A percentile compares a stretch with the other conserved stretches of the same genome.
These are phyloP conservation scores for Emericellopsis cladophorae DNA, from an alignment of 2,329 filamentous ascomycete genomes.

Conservation along the genomic window DNA sequence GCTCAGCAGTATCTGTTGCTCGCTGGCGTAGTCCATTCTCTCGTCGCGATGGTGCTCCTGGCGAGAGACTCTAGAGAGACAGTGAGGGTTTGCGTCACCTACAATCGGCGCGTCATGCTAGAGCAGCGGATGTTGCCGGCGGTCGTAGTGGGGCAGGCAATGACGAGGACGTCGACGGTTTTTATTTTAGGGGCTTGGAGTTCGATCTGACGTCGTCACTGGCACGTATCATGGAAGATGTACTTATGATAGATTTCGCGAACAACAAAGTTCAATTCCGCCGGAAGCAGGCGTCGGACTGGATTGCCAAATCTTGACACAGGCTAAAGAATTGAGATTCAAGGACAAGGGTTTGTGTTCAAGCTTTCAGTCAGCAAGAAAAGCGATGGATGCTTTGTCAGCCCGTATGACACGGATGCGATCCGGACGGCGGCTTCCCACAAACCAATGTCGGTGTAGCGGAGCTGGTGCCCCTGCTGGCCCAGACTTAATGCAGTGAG, in stretches of 20 bases:
- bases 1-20: conserved; percentile 35
- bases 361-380: background rate
- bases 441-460: too few species aligned
- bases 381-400: background rate
- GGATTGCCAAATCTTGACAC: too few species aligned
- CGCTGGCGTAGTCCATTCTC: conserved; percentile 16
- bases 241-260: too few species aligned
- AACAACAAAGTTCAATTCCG: background rate
- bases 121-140: background rate
- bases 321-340: too few species aligned
- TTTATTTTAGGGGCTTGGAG: too few species aligned
- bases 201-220: too few species aligned
- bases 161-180: too few species aligned
- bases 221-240: too few species aligned
- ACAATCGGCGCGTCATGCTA: conserved; percentile 1
- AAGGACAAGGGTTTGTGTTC: background rate
- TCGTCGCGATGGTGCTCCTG: conserved; percentile 11
- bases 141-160: too few species aligned
- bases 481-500: too few species aligned
- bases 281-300: background rate
- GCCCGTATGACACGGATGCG: background rate
- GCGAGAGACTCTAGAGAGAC: background rate
- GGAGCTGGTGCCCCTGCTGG: too few species aligned
- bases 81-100: background rate
- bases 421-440: too few species aligned